These are phyloP conservation scores for Cladochytrium replicatum DNA, from an alignment of 192 early-diverging fungal genomes.

Conservation along the genomic window DNA sequence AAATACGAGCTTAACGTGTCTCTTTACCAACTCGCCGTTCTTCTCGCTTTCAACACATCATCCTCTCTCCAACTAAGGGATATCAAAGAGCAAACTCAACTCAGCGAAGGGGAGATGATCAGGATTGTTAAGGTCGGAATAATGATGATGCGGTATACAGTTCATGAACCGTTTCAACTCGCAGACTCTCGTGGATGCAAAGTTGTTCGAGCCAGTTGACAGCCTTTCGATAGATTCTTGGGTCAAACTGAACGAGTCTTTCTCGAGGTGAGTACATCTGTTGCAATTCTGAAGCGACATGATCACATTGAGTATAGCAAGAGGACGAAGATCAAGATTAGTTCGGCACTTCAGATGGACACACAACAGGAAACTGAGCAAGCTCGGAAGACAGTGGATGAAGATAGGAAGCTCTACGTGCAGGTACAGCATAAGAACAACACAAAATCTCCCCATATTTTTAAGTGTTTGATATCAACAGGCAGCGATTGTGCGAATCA, in stretches of 20 bases:
- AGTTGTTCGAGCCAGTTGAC: too few relatives aligned
- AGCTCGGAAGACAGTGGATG: slow-evolving; percentile 57
- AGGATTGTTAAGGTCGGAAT: slow-evolving; percentile 51
- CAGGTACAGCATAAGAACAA: slow-evolving; percentile 30
- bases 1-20: slow-evolving; percentile 70
- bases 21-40: slow-evolving; percentile 55
- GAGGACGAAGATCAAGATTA: slow-evolving; percentile 70
- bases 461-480: slow-evolving; percentile 8
- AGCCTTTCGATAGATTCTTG: too few relatives aligned
- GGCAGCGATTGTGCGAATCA: slow-evolving; percentile 80
- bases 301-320: too few relatives aligned
- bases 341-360: slow-evolving; percentile 46
- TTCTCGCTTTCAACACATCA: slow-evolving; percentile 58
- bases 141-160: slow-evolving; percentile 9
- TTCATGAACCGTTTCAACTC: neutral
- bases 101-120: slow-evolving; percentile 42
- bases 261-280: too few relatives aligned
- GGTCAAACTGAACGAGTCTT: too few relatives aligned
- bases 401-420: slow-evolving; percentile 65
- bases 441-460: slow-evolving; percentile 5
- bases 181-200: neutral
- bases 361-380: slow-evolving; percentile 49
- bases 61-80: slow-evolving; percentile 36
- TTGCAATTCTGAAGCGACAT: too few relatives aligned
- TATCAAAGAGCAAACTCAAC: slow-evolving; percentile 41